phyloP scores from a whole-genome alignment of 2,329 filamentous ascomycete genomes.

The Neofusicoccum cordaticola region DNA sequence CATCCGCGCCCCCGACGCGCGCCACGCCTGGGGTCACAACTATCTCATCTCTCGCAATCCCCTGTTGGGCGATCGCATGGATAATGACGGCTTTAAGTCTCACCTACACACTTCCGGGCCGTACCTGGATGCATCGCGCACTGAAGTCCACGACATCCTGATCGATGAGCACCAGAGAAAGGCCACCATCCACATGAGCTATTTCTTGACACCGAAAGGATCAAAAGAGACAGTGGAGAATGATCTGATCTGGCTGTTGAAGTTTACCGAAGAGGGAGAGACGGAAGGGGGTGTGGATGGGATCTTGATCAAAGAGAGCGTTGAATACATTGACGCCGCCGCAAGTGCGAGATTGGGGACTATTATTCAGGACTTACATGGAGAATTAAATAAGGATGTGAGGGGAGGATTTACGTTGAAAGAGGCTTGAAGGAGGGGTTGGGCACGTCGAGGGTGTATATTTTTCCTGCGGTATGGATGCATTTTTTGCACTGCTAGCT shows the following conservation, averaged over 20 bases:
- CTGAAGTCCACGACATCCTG: neutral
- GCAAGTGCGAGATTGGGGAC: neutral
- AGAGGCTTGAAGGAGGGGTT: neutral
- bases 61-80: neutral
- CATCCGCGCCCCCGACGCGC: neutral
- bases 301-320: neutral
- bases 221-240: neutral
- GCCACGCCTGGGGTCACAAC: neutral
- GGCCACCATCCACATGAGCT: neutral
- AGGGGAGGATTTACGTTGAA: neutral
- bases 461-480: no score
- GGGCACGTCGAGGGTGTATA: no score
- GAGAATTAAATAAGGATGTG: neutral
- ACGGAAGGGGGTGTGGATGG: neutral
- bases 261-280: neutral
- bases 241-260: neutral
- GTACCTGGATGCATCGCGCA: neutral
- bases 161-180: neutral
- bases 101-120: neutral
- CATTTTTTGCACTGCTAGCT: no score
- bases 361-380: neutral
- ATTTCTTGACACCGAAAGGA: neutral
- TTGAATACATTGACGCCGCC: neutral
- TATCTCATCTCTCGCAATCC: neutral
- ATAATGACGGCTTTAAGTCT: neutral